These are phyloP conservation scores for Didymella segeticola DNA, from an alignment of 2,329 filamentous ascomycete species.

Conservation along the genomic window DNA sequence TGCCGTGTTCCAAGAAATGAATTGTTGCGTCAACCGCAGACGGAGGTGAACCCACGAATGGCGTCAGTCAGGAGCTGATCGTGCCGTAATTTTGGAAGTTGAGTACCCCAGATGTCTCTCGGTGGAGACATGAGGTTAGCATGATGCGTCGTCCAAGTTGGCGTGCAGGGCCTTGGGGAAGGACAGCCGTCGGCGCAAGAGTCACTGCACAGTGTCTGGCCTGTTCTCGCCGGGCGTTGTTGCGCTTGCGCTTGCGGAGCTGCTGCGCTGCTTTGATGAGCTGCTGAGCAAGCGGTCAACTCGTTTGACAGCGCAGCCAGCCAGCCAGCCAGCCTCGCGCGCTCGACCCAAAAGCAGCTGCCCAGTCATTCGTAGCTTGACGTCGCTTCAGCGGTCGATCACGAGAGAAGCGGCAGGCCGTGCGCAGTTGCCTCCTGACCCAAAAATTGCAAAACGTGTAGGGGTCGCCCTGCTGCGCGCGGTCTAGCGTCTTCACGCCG, in stretches of 20 bases:
- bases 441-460: slow-evolving; percentile 37
- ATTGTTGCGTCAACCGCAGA: not conserved
- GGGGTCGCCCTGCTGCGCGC: slow-evolving; percentile 24
- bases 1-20: slow-evolving; percentile 5
- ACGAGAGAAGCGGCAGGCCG: slow-evolving; percentile 38
- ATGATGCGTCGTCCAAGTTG: slow-evolving; percentile 20
- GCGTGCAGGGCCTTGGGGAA: not conserved
- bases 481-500: slow-evolving; percentile 27
- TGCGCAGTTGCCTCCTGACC: slow-evolving; percentile 43
- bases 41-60: slow-evolving; percentile 21
- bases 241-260: no score
- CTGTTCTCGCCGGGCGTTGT: no score
- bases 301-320: slow-evolving; percentile 7
- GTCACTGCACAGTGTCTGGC: no score
- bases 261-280: not conserved
- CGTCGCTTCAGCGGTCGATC: slow-evolving; percentile 32
- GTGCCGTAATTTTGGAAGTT: slow-evolving; percentile 22
- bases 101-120: slow-evolving; percentile 24
- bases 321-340: slow-evolving; percentile 5
- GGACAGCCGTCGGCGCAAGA: slow-evolving; percentile 29
- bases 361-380: slow-evolving; percentile 17
- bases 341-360: not conserved
- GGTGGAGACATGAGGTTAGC: slow-evolving; percentile 25
- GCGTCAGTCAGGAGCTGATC: slow-evolving; percentile 16
- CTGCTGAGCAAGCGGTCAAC: slow-evolving; percentile 13